Evolutionary conservation across 1,284 basidiomycete species (phyloP).

Genomic region (Tilletia caries): DNA sequence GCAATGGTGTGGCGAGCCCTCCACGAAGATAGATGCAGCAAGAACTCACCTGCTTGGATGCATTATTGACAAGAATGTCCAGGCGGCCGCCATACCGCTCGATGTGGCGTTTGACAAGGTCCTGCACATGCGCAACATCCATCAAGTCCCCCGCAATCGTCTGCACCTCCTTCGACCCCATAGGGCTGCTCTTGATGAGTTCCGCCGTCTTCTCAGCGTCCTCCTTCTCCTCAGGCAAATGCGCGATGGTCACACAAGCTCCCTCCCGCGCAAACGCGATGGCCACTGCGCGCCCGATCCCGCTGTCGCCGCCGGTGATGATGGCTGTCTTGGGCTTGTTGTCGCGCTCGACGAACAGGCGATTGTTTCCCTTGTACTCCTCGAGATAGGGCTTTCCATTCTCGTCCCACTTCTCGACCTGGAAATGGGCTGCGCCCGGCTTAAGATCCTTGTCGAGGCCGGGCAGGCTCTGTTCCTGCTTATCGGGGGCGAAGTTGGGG

Average conservation of each 20-base stretch:
- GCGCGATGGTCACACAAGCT: constrained; percentile 64
- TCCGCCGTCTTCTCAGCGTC: constrained; percentile 54
- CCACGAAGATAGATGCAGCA: too few relatives aligned
- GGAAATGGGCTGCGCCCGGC: constrained; percentile 60
- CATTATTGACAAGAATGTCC: constrained; percentile 62
- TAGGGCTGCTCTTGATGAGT: constrained; percentile 30
- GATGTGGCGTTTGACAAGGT: constrained; percentile 61
- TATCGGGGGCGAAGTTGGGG: constrained; percentile 33
- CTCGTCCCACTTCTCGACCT: constrained; percentile 63
- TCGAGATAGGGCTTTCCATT: constrained; percentile 63
- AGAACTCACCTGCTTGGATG: constrained; percentile 63
- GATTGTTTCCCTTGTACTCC: constrained; percentile 60
- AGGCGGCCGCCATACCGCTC: constrained; percentile 46
- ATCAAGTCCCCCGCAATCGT: constrained; percentile 59
- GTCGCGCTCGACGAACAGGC: constrained; percentile 56
- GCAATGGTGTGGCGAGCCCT: too few relatives aligned
- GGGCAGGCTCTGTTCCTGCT: constrained; percentile 25
- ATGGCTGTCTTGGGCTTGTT: constrained; percentile 60
- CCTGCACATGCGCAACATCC: constrained; percentile 52
- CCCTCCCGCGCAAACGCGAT: constrained; percentile 67
- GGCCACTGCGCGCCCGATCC: constrained; percentile 64
- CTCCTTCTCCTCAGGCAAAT: constrained; percentile 64
- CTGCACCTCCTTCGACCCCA: constrained; percentile 50
- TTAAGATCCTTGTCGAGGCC: constrained; percentile 38
- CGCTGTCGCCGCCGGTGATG: constrained; percentile 62